A percentile compares a stretch with the other conserved stretches of the same genome.
These are phyloP conservation scores for Malassezia sympodialis DNA, from an alignment of 1,284 basidiomycete species.

Conservation along the genomic window DNA sequence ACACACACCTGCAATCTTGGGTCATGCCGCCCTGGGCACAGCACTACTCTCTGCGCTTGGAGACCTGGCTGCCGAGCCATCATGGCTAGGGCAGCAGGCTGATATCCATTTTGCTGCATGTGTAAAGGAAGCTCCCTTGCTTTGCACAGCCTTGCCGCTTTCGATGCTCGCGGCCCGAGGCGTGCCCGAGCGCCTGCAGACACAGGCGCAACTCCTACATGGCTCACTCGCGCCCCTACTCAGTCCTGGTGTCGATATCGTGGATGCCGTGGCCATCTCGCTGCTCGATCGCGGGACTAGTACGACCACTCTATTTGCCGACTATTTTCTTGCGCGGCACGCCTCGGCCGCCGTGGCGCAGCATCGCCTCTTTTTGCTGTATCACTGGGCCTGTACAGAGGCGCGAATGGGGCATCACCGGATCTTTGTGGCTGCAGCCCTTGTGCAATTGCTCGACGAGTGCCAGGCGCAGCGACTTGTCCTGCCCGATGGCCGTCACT, in stretches of 20 bases:
- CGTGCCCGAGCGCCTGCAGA: background rate
- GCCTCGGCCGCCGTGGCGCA: background rate
- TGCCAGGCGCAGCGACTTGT: slow-evolving; percentile 10
- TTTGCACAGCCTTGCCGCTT: background rate
- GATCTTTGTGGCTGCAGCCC: background rate
- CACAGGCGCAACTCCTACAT: background rate
- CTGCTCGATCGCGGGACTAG: background rate
- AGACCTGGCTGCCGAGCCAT: background rate
- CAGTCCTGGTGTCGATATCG: background rate
- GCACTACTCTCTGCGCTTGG: background rate
- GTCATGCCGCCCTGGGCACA: background rate
- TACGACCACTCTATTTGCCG: background rate
- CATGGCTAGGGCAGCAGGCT: slow-evolving; percentile 1
- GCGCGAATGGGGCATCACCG: background rate
- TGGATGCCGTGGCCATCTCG: background rate
- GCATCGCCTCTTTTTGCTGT: slow-evolving; percentile 3
- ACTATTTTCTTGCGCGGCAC: slow-evolving; percentile 4
- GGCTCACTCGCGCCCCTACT: background rate
- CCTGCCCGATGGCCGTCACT: slow-evolving; percentile 2
- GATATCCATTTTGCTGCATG: background rate
- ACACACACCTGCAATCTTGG: background rate
- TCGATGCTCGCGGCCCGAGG: background rate
- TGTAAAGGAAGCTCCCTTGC: background rate
- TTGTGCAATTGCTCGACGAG: slow-evolving; percentile 1
- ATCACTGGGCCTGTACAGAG: slow-evolving; percentile 7